Conservation (phyloP, 2,329 filamentous ascomycete genomes). For the Clarireedia hainanense region DNA sequence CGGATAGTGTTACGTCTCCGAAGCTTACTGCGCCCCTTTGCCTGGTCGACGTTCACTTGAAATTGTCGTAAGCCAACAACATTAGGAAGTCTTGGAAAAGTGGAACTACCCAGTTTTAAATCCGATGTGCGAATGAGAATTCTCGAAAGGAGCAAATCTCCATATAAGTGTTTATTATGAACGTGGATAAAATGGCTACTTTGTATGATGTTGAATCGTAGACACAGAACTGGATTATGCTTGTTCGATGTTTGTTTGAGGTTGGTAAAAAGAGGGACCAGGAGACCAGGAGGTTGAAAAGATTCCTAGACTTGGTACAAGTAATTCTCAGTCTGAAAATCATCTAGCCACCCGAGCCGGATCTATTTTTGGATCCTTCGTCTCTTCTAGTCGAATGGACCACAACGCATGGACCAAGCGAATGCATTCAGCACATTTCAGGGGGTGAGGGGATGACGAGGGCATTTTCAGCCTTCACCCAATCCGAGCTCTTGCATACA, state of each 20-base stretch:
- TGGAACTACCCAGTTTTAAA: neutral
- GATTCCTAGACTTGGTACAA: neutral
- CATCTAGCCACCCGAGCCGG: neutral
- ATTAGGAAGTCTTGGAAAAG: slow-evolving; percentile 11
- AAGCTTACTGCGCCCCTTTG: slow-evolving; percentile 8
- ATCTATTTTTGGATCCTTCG: neutral
- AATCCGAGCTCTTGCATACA: neutral
- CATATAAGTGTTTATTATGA: too few relatives aligned
- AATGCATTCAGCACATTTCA: neutral
- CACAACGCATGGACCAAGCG: neutral
- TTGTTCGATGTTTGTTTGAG: slow-evolving; percentile 3
- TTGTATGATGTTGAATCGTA: neutral
- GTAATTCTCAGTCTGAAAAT: neutral
- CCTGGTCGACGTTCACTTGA: neutral
- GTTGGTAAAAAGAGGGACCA: neutral
- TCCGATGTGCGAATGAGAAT: neutral
- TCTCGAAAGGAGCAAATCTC: neutral
- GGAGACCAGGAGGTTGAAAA: neutral
- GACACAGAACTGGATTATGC: slow-evolving; percentile 1
- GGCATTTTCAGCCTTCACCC: neutral
- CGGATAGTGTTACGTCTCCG: neutral
- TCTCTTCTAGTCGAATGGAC: neutral
- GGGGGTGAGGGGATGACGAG: neutral
- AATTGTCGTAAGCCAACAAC: slow-evolving; percentile 8
- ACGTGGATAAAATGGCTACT: too few relatives aligned